Evolutionary conservation across 1,139 yeast species (phyloP).

Genomic region (Saccharomyces pastorianus): DNA sequence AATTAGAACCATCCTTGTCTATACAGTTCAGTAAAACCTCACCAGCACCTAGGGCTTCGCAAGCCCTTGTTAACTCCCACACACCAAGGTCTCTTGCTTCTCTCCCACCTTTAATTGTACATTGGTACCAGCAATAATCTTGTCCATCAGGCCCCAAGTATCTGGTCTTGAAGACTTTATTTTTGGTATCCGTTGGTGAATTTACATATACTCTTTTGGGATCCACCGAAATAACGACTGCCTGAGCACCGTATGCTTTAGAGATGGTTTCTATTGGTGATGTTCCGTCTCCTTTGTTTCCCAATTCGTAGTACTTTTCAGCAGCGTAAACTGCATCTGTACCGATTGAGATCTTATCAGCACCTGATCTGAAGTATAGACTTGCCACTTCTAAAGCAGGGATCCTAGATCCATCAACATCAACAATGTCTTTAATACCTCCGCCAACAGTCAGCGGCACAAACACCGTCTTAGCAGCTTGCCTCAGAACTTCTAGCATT

Average conservation of each 20-base stretch:
- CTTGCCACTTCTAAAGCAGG: slow-evolving; percentile 89
- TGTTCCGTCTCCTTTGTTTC: slow-evolving; percentile 52
- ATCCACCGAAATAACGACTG: slow-evolving; percentile 93
- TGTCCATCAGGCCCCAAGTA: slow-evolving; percentile 79
- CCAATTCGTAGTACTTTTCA: slow-evolving; percentile 59
- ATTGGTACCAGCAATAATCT: slow-evolving; percentile 83
- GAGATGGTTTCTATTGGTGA: slow-evolving; percentile 91
- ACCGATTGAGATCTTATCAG: slow-evolving; percentile 94
- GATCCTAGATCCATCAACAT: slow-evolving; percentile 66
- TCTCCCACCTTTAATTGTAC: slow-evolving; percentile 94
- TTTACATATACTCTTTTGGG: slow-evolving; percentile 77
- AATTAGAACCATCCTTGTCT: slow-evolving; percentile 91
- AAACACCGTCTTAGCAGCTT: slow-evolving; percentile 82
- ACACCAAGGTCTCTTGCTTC: slow-evolving; percentile 87
- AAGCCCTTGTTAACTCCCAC: slow-evolving; percentile 75
- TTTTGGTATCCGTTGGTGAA: slow-evolving; percentile 51
- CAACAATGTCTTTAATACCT: slow-evolving; percentile 83
- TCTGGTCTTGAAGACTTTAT: slow-evolving; percentile 51
- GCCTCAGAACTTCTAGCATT: slow-evolving; percentile 78
- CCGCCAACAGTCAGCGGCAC: slow-evolving; percentile 98
- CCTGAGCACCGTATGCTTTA: slow-evolving; percentile 86
- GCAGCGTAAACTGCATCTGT: slow-evolving; percentile 95
- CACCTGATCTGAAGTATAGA: slow-evolving; percentile 87
- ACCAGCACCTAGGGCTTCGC: slow-evolving; percentile 94
- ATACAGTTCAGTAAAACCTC: slow-evolving; percentile 87